Conservation (phyloP, 192 early-diverging fungal genomes). For the Chytriomyces confervae region DNA sequence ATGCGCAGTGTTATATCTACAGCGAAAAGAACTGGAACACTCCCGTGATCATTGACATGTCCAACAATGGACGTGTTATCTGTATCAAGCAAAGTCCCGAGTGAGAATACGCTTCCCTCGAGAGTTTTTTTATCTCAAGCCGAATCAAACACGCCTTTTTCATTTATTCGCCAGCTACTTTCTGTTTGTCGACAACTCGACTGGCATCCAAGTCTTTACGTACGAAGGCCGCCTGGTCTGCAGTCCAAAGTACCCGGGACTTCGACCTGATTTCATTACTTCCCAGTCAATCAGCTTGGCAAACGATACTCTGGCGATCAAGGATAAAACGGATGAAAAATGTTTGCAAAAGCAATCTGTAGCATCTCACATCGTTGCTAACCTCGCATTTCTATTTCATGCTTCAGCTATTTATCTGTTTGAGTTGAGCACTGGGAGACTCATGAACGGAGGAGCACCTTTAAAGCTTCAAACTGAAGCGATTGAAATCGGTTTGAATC, state of each 20-base stretch:
- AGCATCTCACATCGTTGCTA: not conserved
- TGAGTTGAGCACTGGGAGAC: conserved; percentile 52
- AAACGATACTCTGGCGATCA: conserved; percentile 56
- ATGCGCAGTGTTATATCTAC: conserved; percentile 63
- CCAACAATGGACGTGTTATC: conserved; percentile 60
- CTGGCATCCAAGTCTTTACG: conserved; percentile 60
- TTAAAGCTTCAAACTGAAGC: conserved; percentile 55
- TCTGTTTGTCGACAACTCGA: conserved; percentile 56
- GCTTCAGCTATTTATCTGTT: conserved; percentile 57
- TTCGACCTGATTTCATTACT: conserved; percentile 61
- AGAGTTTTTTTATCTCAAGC: too few species aligned
- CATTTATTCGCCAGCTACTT: conserved; percentile 45
- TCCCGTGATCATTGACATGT: conserved; percentile 59
- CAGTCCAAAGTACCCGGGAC: conserved; percentile 59
- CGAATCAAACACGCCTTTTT: too few species aligned
- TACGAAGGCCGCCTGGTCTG: conserved; percentile 61
- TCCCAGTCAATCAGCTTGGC: conserved; percentile 54
- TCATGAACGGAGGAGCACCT: conserved; percentile 45
- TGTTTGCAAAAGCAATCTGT: conserved; percentile 26
- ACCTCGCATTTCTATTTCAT: conserved; percentile 4
- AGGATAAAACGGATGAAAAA: conserved; percentile 61
- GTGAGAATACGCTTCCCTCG: conserved; percentile 26
- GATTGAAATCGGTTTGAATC: conserved; percentile 57
- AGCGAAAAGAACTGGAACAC: conserved; percentile 68
- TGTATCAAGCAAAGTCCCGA: conserved; percentile 63